These are phyloP conservation scores for Coniochaeta sp. DNA, from an alignment of 2,329 filamentous ascomycete species.

Conservation along the genomic window DNA sequence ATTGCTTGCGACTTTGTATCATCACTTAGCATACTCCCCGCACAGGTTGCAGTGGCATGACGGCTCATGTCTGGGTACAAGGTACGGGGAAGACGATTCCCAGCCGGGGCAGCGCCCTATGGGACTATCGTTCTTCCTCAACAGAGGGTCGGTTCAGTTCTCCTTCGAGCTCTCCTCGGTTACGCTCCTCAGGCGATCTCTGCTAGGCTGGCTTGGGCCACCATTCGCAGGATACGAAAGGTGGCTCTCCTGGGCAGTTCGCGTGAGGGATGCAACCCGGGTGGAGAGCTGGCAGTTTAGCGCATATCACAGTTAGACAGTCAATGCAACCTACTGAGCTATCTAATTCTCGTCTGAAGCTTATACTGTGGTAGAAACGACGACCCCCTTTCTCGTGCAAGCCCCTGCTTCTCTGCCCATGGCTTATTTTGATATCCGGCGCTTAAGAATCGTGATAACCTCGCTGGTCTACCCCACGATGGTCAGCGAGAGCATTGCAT, in stretches of 20 bases:
- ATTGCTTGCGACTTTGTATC: background rate
- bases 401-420: background rate
- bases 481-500: background rate
- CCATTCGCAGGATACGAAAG: conserved; percentile 1
- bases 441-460: background rate
- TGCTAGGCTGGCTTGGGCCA: background rate
- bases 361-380: background rate
- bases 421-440: background rate
- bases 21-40: conserved; percentile 2
- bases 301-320: background rate
- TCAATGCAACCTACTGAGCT: background rate
- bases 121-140: conserved; percentile 4
- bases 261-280: background rate
- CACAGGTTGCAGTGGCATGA: conserved; percentile 6
- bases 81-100: conserved; percentile 2
- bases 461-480: background rate
- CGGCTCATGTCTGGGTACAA: conserved; percentile 14
- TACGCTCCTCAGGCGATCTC: background rate
- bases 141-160: background rate
- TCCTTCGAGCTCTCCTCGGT: background rate
- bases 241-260: background rate
- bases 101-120: conserved; percentile 8
- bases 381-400: background rate
- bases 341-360: background rate
- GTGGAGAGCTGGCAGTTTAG: background rate